Percentiles rank a stretch among this genome's conserved stretches.
Evolutionary conservation across 1,284 basidiomycete species (phyloP).

Genomic region (Coriolopsis trogii): DNA sequence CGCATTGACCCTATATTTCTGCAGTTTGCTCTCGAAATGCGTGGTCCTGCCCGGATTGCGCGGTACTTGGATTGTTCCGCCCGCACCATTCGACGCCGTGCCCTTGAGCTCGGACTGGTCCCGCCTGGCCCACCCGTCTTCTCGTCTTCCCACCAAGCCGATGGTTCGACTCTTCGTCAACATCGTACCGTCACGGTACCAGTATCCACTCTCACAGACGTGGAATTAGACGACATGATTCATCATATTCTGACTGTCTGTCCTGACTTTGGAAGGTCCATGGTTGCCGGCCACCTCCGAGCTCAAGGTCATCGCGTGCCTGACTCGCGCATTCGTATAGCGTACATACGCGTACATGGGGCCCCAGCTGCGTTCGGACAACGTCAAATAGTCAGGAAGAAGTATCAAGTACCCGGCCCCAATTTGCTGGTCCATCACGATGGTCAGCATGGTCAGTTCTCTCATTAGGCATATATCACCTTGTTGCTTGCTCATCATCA

Average conservation of each 20-base stretch:
- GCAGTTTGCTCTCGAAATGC: background rate
- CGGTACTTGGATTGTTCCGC: background rate
- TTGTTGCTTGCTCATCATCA: conserved; percentile 3
- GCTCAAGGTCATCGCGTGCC: background rate
- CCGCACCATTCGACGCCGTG: background rate
- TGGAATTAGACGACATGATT: background rate
- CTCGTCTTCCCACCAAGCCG: background rate
- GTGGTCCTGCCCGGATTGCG: background rate
- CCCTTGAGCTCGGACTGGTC: background rate
- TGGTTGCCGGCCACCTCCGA: background rate
- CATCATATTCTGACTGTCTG: background rate
- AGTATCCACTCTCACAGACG: background rate
- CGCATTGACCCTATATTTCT: background rate
- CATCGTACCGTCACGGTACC: background rate
- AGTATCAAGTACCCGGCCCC: conserved; percentile 33
- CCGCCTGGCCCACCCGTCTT: background rate
- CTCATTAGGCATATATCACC: background rate
- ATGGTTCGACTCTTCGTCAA: background rate
- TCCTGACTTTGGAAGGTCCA: background rate
- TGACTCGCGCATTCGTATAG: background rate
- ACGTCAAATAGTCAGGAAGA: conserved; percentile 17
- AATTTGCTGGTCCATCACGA: conserved; percentile 35
- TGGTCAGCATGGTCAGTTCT: conserved; percentile 37
- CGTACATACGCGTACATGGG: conserved; percentile 20
- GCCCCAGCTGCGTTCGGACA: conserved; percentile 20